A percentile compares a stretch with the other conserved stretches of the same genome.
Evolutionary conservation across 345 rosid genomes (phyloP).

Genomic region (Geranium brycei): DNA sequence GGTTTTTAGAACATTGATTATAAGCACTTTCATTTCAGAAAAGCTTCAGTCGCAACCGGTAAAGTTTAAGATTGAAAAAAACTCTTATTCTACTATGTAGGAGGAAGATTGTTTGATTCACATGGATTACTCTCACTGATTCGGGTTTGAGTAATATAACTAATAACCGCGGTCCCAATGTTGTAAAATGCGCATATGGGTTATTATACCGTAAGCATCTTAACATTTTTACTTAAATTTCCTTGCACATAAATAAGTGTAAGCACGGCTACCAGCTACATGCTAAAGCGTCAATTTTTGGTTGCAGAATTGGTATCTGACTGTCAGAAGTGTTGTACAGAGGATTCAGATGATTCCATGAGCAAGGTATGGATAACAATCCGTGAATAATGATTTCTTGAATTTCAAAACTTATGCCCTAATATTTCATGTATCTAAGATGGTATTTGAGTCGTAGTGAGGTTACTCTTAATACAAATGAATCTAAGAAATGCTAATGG

Average conservation of each 20-base stretch:
- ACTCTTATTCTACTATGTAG: too few species aligned
- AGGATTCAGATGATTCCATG: conserved; percentile 78
- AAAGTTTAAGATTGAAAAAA: too few species aligned
- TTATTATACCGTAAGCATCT: too few species aligned
- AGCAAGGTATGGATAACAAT: conserved; percentile 48
- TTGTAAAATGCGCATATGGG: too few species aligned
- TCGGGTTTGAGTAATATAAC: too few species aligned
- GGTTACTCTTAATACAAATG: neutral
- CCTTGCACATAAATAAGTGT: neutral
- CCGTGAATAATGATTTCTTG: conserved; percentile 1
- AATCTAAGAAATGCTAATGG: neutral
- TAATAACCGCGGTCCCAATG: too few species aligned
- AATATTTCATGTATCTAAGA: neutral
- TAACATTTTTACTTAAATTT: neutral
- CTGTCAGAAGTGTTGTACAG: conserved; percentile 89
- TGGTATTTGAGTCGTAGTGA: neutral
- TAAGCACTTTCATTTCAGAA: too few species aligned
- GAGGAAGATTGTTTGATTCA: too few species aligned
- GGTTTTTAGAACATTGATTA: too few species aligned
- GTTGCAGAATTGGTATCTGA: conserved; percentile 80
- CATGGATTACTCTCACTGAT: too few species aligned
- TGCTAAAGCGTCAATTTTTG: conserved; percentile 13
- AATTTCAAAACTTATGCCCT: neutral
- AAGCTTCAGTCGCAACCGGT: too few species aligned
- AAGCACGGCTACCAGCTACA: neutral